Evolutionary conservation across 257 asterid genomes (phyloP).

Genomic region (Solanum dulcamara): DNA sequence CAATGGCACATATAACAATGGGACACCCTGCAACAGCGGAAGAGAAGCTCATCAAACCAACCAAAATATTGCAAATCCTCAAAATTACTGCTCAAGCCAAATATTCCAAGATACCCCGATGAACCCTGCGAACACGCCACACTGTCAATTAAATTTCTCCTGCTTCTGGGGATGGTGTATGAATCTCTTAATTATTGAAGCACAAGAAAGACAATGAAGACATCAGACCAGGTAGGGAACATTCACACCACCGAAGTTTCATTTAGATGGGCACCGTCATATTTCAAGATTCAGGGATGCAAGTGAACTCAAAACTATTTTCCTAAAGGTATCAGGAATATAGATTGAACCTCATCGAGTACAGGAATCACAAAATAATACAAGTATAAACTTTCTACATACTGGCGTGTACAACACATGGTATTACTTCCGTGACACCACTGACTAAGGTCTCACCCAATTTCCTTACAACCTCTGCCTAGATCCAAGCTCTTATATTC

Average conservation of each 20-base stretch:
- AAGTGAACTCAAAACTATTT: background rate
- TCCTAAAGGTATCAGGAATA: background rate
- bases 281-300: background rate
- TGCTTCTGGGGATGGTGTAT: background rate
- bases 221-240: background rate
- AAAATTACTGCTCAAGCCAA: background rate
- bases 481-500: background rate
- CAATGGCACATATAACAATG: constrained; percentile 79
- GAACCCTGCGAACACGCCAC: background rate
- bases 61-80: background rate
- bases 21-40: constrained; percentile 56
- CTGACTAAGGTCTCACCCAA: background rate
- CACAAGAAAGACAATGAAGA: background rate
- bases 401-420: background rate
- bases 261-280: background rate
- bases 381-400: background rate
- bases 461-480: background rate
- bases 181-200: background rate
- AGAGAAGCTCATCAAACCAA: background rate
- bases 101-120: background rate
- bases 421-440: background rate
- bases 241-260: background rate
- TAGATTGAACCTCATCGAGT: background rate
- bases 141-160: background rate
- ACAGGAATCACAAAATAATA: background rate